phyloP scores from a whole-genome alignment of 164 flowering plant genomes.

The Umbellularia californica region DNA sequence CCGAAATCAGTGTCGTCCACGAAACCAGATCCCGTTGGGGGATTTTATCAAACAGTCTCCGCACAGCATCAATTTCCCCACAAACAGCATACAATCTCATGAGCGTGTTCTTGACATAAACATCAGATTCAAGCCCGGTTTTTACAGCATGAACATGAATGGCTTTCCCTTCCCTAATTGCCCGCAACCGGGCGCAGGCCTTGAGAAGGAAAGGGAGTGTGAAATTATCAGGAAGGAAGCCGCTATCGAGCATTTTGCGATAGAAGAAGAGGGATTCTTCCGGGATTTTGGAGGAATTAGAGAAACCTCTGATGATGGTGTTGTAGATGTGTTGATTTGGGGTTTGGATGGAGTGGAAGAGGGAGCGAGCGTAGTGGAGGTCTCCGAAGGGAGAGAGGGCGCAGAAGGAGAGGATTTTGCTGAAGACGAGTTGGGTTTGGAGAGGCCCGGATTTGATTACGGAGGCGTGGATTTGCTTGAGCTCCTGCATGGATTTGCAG shows the following conservation, averaged over 20 bases:
- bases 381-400: constrained; percentile 10
- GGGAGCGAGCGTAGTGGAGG: constrained; percentile 14
- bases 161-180: constrained; percentile 9
- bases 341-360: constrained; percentile 4
- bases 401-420: constrained; percentile 15
- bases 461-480: constrained; percentile 18
- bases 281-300: constrained; percentile 1
- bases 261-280: constrained; percentile 8
- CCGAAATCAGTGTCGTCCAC: constrained; percentile 20
- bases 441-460: constrained; percentile 10
- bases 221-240: constrained; percentile 14
- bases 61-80: constrained; percentile 6
- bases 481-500: constrained; percentile 17
- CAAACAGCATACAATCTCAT: constrained; percentile 18
- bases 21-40: constrained; percentile 12
- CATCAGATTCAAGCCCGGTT: constrained; percentile 10
- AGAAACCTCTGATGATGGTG: constrained; percentile 16
- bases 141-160: constrained; percentile 18
- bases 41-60: constrained; percentile 8
- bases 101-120: constrained; percentile 16
- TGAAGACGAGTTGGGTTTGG: constrained; percentile 16
- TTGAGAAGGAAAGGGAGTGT: constrained; percentile 17
- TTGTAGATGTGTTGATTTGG: constrained; percentile 10
- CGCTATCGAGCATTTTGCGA: constrained; percentile 7
- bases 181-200: constrained; percentile 13